These are phyloP conservation scores for Fusarium sp. DNA, from an alignment of 2,329 filamentous ascomycete genomes.

Conservation along the genomic window DNA sequence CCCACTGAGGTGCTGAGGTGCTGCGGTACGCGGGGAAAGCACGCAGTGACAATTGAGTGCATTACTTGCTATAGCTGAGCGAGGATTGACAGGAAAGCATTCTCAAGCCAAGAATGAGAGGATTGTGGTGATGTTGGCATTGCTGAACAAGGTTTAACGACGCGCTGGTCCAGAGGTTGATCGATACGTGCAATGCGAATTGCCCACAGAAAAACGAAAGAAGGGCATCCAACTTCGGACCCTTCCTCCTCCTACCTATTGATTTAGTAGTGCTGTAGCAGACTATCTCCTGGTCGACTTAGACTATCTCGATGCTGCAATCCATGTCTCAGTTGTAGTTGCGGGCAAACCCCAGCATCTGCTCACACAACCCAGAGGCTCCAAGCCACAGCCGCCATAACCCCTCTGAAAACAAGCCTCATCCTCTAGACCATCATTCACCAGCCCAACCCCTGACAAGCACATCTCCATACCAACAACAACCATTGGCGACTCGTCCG, in stretches of 20 bases:
- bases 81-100: background rate
- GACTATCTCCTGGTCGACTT: background rate
- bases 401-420: conserved; percentile 27
- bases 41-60: background rate
- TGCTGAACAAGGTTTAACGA: background rate
- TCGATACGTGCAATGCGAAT: background rate
- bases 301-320: background rate
- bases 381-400: conserved; percentile 19
- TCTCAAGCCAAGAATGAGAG: background rate
- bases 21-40: background rate
- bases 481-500: conserved; percentile 18
- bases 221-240: background rate
- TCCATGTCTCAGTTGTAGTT: background rate
- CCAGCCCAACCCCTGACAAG: conserved; percentile 26
- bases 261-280: background rate
- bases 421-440: conserved; percentile 1
- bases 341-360: background rate
- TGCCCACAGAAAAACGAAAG: background rate
- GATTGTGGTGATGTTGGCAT: background rate
- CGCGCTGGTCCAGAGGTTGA: background rate
- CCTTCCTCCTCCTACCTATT: background rate
- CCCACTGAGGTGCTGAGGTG: background rate
- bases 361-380: conserved; percentile 7
- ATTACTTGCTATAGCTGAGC: background rate
- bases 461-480: conserved; percentile 19